Evolutionary conservation across 768 basidiomycete species (phyloP).

Genomic region (Butyriboletus loyo): DNA sequence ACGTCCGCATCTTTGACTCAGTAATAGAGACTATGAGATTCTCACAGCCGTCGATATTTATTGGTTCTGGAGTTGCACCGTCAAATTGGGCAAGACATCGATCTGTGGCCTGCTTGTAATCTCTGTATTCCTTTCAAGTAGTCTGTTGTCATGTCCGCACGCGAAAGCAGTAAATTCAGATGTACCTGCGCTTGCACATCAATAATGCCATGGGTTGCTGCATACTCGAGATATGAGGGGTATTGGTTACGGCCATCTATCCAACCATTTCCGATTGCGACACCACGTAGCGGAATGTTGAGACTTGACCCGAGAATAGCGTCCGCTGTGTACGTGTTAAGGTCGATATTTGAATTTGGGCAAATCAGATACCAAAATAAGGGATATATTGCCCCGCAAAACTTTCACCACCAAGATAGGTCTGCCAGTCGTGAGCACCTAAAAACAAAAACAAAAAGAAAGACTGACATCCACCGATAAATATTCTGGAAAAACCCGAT

Average conservation of each 20-base stretch:
- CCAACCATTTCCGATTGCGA: constrained; percentile 98
- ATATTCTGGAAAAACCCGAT: constrained; percentile 89
- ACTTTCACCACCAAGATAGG: constrained; percentile 93
- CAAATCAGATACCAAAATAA: constrained; percentile 65
- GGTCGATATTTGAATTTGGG: neutral
- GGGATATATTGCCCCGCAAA: constrained; percentile 98
- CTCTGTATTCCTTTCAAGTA: constrained; percentile 53
- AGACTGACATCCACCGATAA: constrained; percentile 70
- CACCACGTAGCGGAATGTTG: constrained; percentile 64
- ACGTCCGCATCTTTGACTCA: constrained; percentile 24
- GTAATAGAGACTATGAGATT: constrained; percentile 48
- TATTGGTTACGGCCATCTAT: constrained; percentile 90
- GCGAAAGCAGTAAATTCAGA: neutral
- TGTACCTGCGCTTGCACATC: constrained; percentile 67
- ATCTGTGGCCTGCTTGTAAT: constrained; percentile 54
- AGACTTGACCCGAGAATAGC: constrained; percentile 65
- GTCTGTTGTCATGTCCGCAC: neutral
- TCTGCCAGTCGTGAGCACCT: constrained; percentile 47
- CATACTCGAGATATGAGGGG: constrained; percentile 84
- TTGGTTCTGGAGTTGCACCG: constrained; percentile 47
- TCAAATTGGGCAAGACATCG: constrained; percentile 51
- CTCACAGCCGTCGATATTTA: constrained; percentile 58
- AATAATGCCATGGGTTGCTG: constrained; percentile 73
- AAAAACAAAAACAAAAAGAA: neutral
- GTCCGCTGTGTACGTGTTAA: constrained; percentile 51